A percentile compares a stretch with the other conserved stretches of the same genome.
These are phyloP conservation scores for Hypholoma sublateritium DNA, from an alignment of 768 basidiomycete species.

Conservation along the genomic window DNA sequence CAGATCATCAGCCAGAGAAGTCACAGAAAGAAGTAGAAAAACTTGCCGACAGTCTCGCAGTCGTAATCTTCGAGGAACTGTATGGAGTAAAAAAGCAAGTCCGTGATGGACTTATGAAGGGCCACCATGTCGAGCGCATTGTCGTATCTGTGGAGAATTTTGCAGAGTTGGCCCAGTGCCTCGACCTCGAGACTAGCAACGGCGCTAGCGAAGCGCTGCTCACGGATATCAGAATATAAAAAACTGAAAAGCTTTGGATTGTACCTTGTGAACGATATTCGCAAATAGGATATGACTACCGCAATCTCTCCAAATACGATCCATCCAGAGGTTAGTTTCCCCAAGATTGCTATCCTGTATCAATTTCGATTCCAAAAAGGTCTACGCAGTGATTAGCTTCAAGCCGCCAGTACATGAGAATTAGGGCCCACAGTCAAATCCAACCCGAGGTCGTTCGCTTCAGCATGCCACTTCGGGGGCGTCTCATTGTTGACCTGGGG, in stretches of 20 bases:
- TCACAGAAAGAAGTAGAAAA: conserved; percentile 2
- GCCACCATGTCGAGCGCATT: conserved; percentile 66
- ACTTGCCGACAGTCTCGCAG: conserved; percentile 77
- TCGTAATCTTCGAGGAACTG: conserved; percentile 70
- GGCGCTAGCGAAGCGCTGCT: conserved; percentile 59
- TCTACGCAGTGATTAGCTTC: conserved; percentile 28
- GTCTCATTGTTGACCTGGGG: conserved; percentile 49
- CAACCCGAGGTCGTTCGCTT: conserved; percentile 57
- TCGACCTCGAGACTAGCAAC: conserved; percentile 62
- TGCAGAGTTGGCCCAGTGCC: conserved; percentile 68
- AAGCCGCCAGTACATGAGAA: background rate
- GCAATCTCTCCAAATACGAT: conserved; percentile 54
- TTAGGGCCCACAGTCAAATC: conserved; percentile 52
- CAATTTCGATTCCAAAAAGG: conserved; percentile 59
- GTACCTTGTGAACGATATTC: conserved; percentile 55
- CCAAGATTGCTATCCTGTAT: conserved; percentile 44
- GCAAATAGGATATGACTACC: conserved; percentile 60
- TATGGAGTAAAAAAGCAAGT: conserved; percentile 63
- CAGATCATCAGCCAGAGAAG: conserved; percentile 1
- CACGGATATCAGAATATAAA: background rate
- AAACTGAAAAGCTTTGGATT: background rate
- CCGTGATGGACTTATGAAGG: conserved; percentile 62
- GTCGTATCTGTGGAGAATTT: conserved; percentile 58
- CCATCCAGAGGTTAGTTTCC: conserved; percentile 38
- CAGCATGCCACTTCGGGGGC: conserved; percentile 48